Evolutionary conservation across 2,329 filamentous ascomycete genomes (phyloP).

Genomic region (Penicillium griseofulvum): DNA sequence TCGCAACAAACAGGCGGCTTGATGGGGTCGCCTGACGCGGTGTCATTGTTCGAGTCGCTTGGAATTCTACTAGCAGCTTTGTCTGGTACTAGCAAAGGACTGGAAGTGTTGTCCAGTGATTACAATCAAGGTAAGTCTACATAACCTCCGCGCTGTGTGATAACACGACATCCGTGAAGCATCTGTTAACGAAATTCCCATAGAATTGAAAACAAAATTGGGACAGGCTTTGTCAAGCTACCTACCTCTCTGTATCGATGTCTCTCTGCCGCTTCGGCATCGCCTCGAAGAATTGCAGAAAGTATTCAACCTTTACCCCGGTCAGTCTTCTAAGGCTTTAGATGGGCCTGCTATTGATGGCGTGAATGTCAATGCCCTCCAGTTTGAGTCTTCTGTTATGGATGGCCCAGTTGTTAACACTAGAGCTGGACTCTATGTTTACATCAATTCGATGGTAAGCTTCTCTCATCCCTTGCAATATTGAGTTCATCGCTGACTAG

Average conservation of each 20-base stretch:
- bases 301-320: slow-evolving; percentile 41
- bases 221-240: slow-evolving; percentile 41
- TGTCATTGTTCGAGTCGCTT: slow-evolving; percentile 43
- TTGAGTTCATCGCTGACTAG: slow-evolving; percentile 31
- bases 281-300: slow-evolving; percentile 43
- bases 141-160: background rate
- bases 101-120: slow-evolving; percentile 37
- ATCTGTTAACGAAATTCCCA: slow-evolving; percentile 5
- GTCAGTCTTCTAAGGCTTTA: slow-evolving; percentile 43
- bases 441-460: slow-evolving; percentile 72
- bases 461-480: background rate
- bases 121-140: slow-evolving; percentile 32
- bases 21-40: slow-evolving; percentile 37
- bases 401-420: slow-evolving; percentile 73
- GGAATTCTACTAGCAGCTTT: slow-evolving; percentile 42
- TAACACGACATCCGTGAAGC: background rate
- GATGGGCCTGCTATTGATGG: slow-evolving; percentile 44
- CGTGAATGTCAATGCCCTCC: slow-evolving; percentile 48
- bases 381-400: slow-evolving; percentile 54
- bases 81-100: slow-evolving; percentile 36
- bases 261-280: slow-evolving; percentile 40
- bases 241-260: slow-evolving; percentile 40
- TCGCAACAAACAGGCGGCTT: slow-evolving; percentile 30
- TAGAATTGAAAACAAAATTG: slow-evolving; percentile 38
- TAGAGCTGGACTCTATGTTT: slow-evolving; percentile 78